Conservation (phyloP, 441 rosid species). For the Flueggea neowawraea region DNA sequence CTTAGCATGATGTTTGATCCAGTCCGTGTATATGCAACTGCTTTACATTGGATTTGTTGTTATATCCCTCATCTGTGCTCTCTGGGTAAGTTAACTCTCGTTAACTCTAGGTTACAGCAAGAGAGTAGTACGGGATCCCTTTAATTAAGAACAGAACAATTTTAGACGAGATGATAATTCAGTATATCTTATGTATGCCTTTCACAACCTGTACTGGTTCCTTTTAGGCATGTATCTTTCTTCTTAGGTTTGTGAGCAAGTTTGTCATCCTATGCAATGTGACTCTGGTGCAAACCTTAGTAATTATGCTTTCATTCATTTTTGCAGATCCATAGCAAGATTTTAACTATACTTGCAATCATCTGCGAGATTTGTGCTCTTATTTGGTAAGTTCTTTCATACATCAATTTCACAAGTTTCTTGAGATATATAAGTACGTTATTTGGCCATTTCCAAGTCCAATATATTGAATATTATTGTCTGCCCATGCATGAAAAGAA, state of each 20-base stretch:
- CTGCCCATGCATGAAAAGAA: not conserved
- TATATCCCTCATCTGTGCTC: constrained; percentile 78
- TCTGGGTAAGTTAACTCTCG: constrained; percentile 49
- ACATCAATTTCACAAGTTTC: constrained; percentile 4
- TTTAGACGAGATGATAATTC: not conserved
- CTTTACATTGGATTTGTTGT: constrained; percentile 69
- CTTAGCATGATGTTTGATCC: constrained; percentile 88
- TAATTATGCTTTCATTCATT: constrained; percentile 6
- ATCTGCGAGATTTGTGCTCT: constrained; percentile 84
- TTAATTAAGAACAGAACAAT: not conserved
- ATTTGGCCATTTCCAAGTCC: not conserved
- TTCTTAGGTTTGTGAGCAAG: not conserved
- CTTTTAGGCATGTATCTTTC: too few relatives aligned
- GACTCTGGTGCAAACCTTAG: not conserved
- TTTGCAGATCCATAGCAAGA: constrained; percentile 76
- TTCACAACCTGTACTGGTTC: too few relatives aligned
- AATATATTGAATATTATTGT: not conserved
- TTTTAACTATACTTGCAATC: constrained; percentile 70
- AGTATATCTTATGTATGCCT: not conserved
- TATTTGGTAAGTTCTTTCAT: constrained; percentile 53
- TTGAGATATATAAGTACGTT: not conserved
- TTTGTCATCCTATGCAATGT: not conserved
- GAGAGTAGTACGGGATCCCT: too few relatives aligned
- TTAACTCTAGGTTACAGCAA: not conserved
- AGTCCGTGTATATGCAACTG: constrained; percentile 67